Evolutionary conservation across 495 filamentous ascomycete species (phyloP).

Genomic region (Terfezia boudieri): DNA sequence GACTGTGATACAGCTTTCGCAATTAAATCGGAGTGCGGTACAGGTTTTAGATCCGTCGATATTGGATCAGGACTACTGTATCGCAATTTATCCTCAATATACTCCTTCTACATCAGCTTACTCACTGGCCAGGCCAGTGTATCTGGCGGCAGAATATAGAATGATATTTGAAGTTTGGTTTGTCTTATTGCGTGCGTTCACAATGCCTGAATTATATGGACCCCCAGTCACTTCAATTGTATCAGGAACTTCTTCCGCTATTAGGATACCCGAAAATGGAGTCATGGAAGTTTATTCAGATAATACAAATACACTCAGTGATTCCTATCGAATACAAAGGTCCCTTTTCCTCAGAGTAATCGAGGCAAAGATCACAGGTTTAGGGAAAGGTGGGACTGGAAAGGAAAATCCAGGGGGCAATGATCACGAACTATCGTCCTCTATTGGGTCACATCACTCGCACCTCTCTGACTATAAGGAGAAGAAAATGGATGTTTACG

Average conservation of each 20-base stretch:
- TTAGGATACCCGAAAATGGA: neutral
- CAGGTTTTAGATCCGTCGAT: slow-evolving; percentile 83
- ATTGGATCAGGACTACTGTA: slow-evolving; percentile 78
- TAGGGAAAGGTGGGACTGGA: neutral
- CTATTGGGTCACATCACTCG: neutral
- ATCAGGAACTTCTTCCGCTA: neutral
- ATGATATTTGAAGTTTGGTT: slow-evolving; percentile 94
- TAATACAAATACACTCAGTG: slow-evolving; percentile 6
- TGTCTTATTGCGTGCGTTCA: slow-evolving; percentile 75
- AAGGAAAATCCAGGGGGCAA: slow-evolving; percentile 2
- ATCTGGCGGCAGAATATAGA: slow-evolving; percentile 44
- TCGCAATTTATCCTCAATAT: slow-evolving; percentile 76
- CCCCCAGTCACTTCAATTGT: slow-evolving; percentile 18
- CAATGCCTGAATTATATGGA: slow-evolving; percentile 80
- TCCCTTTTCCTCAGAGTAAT: slow-evolving; percentile 32
- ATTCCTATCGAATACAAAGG: slow-evolving; percentile 35
- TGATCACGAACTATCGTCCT: neutral
- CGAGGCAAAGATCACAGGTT: slow-evolving; percentile 31
- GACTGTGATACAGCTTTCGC: slow-evolving; percentile 66
- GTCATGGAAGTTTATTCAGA: slow-evolving; percentile 4
- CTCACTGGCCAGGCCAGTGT: slow-evolving; percentile 48
- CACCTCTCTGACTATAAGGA: neutral
- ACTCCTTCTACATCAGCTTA: slow-evolving; percentile 40
- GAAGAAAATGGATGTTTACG: slow-evolving; percentile 41
- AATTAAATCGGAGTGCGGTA: slow-evolving; percentile 69